Percentiles rank a stretch among this genome's conserved stretches.
These are phyloP conservation scores for Hymenoscyphus occultus DNA, from an alignment of 2,329 filamentous ascomycete genomes.

Conservation along the genomic window DNA sequence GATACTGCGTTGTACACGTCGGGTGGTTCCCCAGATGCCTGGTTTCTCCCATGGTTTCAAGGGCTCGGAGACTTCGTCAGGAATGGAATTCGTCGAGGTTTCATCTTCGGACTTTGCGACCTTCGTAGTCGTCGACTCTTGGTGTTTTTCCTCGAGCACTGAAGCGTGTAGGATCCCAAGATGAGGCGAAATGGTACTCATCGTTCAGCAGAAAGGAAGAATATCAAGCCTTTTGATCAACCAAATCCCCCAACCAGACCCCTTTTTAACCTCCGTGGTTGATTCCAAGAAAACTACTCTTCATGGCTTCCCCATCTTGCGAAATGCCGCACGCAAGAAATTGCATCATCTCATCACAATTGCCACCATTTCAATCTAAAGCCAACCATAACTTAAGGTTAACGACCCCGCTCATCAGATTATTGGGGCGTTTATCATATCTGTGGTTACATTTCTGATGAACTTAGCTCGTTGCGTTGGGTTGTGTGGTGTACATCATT, in stretches of 20 bases:
- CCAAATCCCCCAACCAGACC: not conserved
- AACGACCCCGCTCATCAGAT: not conserved
- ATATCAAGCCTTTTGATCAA: not conserved
- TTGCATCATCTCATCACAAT: not conserved
- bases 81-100: not conserved
- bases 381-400: not conserved
- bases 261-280: not conserved
- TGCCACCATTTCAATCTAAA: not conserved
- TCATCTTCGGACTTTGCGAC: not conserved
- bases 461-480: not conserved
- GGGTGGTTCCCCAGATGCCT: slow-evolving; percentile 15
- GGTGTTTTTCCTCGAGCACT: not conserved
- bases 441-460: not conserved
- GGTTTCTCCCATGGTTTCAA: slow-evolving; percentile 23
- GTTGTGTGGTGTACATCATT: not conserved
- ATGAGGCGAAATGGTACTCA: not conserved
- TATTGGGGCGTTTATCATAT: not conserved
- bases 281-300: not conserved
- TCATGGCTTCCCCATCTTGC: not conserved
- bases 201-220: not conserved
- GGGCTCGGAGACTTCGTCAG: not conserved
- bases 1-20: slow-evolving; percentile 19
- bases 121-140: not conserved
- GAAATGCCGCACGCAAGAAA: not conserved
- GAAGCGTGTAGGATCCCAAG: not conserved